Percentiles rank a stretch among this genome's conserved stretches.
Conservation (phyloP, 208 protist genomes). For the Wallacemonas sp. region DNA sequence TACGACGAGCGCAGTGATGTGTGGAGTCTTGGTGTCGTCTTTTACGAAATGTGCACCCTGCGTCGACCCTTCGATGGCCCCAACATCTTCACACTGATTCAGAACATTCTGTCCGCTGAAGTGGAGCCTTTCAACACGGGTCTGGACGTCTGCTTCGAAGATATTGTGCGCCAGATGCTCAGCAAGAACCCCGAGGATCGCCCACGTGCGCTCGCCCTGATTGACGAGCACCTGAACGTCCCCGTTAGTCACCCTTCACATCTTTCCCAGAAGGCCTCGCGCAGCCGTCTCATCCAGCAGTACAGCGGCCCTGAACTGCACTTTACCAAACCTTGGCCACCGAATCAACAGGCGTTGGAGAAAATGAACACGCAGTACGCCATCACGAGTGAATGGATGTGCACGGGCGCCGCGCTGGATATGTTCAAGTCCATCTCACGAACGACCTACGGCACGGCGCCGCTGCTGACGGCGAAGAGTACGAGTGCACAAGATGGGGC, state of each 20-base stretch:
- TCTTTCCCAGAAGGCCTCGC: conserved; percentile 71
- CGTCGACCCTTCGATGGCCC: conserved; percentile 72
- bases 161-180: conserved; percentile 80
- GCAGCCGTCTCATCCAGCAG: conserved; percentile 69
- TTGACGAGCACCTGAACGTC: conserved; percentile 77
- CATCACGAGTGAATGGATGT: conserved; percentile 29
- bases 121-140: conserved; percentile 75
- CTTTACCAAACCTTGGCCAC: conserved; percentile 49
- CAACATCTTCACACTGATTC: conserved; percentile 71
- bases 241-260: conserved; percentile 79
- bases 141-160: conserved; percentile 61
- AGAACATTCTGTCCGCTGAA: conserved; percentile 64
- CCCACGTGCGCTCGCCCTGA: conserved; percentile 79
- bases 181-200: conserved; percentile 64
- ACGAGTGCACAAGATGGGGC: too few species aligned
- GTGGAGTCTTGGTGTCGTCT: conserved; percentile 95
- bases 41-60: conserved; percentile 95
- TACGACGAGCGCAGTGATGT: conserved; percentile 94
- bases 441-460: conserved; percentile 28
- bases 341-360: conserved; percentile 6
- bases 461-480: background rate
- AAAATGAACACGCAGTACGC: conserved; percentile 4
- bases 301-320: conserved; percentile 65
- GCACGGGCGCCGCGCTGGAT: conserved; percentile 28
- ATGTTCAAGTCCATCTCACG: conserved; percentile 27